Base-by-base conservation (phyloP, 257 asterid species). In the Solanum rostratum region DNA sequence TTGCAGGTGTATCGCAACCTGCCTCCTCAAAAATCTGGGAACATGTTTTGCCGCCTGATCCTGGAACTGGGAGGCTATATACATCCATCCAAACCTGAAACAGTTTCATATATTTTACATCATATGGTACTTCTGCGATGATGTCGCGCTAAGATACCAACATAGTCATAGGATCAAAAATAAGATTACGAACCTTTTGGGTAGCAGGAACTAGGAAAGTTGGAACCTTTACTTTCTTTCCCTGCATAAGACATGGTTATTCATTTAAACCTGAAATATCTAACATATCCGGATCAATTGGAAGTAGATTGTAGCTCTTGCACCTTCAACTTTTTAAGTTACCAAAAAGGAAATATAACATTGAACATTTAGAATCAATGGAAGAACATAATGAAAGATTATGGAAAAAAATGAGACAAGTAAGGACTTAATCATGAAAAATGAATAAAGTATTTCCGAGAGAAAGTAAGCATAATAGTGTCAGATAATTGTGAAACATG, bases 191-290 rank as follows among this genome's bases (percentile, higher is more conserved):
- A 80, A 95, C 99, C 98, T 97, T 97, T 87, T 97, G 99, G 4
- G 99, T 97, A 81, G 99, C 98, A 66, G 99, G 99, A 85, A 97
- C 99, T 50, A 97, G 94, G 89, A 97, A 95, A 10, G 98, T 97
- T n/a, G 99, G 99, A 80, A 97, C 99, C 88, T 95, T 97, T 81
- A 97, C 99, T 92, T 91, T 92, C 88, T 91, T 94, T 12, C 98
- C 98, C 82, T 78, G 82, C 24, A 52, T 16, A 49, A 78, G 82
- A 76, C 45, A 76, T 14, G 16, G 82, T 27, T 27, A 78, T 27
- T 78, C 2, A 6, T 50, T 78, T 9, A 78, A 66, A 7, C 9
- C 13, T 22, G 59, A 74, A 74, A 74, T 18, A 74, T 22, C 8
- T 45, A 22, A 24, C n/a, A 45, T 7, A 45, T 74, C 81, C 81